These are phyloP conservation scores for Fagopyrum esculentum DNA, from an alignment of 148 eudicot genomes.

Conservation along the genomic window DNA sequence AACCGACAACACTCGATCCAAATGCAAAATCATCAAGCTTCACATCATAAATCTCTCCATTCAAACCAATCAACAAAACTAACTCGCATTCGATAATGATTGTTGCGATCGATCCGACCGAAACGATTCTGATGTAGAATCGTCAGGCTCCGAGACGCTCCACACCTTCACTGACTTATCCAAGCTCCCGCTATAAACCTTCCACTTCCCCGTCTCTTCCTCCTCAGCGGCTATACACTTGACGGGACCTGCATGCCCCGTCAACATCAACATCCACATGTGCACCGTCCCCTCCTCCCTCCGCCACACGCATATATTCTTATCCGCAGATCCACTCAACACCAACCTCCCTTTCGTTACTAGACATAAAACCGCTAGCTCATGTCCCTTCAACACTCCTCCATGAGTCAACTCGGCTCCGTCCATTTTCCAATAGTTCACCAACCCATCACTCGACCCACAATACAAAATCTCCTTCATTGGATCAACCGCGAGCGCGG, in stretches of 20 bases:
- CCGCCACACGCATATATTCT: conserved; percentile 16
- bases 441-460: conserved; percentile 17
- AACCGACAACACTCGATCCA: neutral
- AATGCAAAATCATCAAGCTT: neutral
- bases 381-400: conserved; percentile 11
- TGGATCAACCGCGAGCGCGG: conserved; percentile 12
- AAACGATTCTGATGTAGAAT: neutral
- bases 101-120: neutral
- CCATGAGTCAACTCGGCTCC: neutral
- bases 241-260: conserved; percentile 15
- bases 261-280: conserved; percentile 1
- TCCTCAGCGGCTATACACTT: conserved; percentile 13
- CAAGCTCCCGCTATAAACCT: conserved; percentile 19
- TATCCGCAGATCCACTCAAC: conserved; percentile 19
- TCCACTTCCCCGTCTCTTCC: conserved; percentile 10
- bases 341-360: conserved; percentile 8
- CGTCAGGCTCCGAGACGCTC: conserved; percentile 6
- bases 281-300: conserved; percentile 11
- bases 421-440: conserved; percentile 13
- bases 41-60: neutral
- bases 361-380: conserved; percentile 14
- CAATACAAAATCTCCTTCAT: conserved; percentile 1
- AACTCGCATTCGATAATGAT: neutral
- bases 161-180: conserved; percentile 18
- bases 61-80: neutral